Base-by-base conservation (phyloP, 768 basidiomycete species). In the Collybiopsis confluens region DNA sequence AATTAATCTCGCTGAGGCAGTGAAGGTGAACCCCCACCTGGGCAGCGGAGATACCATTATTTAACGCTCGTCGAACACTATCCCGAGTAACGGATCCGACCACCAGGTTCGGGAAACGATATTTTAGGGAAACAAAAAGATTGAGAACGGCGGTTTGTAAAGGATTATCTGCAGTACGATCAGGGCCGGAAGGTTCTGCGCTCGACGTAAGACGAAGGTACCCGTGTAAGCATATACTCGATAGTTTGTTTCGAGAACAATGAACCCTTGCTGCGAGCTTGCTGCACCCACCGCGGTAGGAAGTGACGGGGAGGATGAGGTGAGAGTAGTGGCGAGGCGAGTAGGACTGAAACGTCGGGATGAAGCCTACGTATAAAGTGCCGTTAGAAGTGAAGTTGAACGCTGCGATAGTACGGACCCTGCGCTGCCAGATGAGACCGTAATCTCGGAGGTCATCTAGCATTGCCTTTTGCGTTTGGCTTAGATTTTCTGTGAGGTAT, bases 171-270 rank as follows among this genome's bases (percentile, higher is more conserved):
- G 59, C 52, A 57, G 47, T 48, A 35, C 56, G 52, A 62, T 48
- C 58, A 50, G 57, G 55, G 45, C 58, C 55, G 57, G 58, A 55
- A 58, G 48, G 36, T 54, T 45, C 35, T 60, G 20, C 60, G 57
- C 54, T 52, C 55, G 56, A 68, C 54, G 53, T 54, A 35, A 60
- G 62, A 54, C 66, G 23, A 50, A 27, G 54, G 48, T 68, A 94
- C 94, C 88, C 33, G 97, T 99, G 69, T 99, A 99, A 4, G 97
- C 97, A 67, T 98, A 99, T 58, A 99, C 73, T 60, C 94, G 88
- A 73, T 98, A 98, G 73, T 99, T 98, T 18, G 97, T 98, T 74
- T 99, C 97, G 40, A 99, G 78, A 60, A 98, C 85, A 61, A 98
- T 88, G 74, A 97, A 98, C 13, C 95, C 92, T 67, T 96, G 84